Percentiles rank a stretch among this genome's conserved stretches.
Evolutionary conservation across 106 monocot genomes (phyloP).

Genomic region (Acanthochlamys bracteata): DNA sequence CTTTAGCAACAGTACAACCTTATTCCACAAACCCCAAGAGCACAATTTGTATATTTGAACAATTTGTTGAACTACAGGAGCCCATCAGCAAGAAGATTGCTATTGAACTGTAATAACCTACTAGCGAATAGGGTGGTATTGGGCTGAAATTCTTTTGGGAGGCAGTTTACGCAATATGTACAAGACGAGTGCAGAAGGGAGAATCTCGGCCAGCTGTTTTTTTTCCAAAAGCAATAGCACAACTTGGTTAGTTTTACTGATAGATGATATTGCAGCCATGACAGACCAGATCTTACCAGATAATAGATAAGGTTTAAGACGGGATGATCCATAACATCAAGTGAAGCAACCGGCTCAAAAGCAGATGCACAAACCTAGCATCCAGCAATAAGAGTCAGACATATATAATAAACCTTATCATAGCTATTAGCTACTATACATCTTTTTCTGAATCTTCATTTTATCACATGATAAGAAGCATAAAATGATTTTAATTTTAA

Average conservation of each 20-base stretch:
- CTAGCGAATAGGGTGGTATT: conserved; percentile 62
- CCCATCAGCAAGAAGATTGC: background rate
- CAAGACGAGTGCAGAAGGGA: conserved; percentile 59
- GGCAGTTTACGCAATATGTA: conserved; percentile 66
- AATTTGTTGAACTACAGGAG: background rate
- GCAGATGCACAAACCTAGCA: conserved; percentile 55
- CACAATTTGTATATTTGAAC: background rate
- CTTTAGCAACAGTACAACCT: background rate
- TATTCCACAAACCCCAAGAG: background rate
- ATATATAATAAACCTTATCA: no score
- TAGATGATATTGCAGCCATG: background rate
- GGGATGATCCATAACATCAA: conserved; percentile 84
- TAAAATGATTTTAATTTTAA: no score
- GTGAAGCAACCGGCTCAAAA: conserved; percentile 58
- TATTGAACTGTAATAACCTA: background rate
- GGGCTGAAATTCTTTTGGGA: conserved; percentile 63
- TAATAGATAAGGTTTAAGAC: conserved; percentile 73
- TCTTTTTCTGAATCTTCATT: no score
- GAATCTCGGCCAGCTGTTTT: conserved; percentile 61
- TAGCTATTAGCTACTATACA: no score
- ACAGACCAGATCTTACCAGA: conserved; percentile 29
- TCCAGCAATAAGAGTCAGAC: no score
- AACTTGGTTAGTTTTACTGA: background rate
- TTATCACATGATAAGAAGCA: no score
- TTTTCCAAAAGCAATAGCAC: background rate